Evolutionary conservation across 1,284 basidiomycete species (phyloP).

Genomic region (Heterobasidion irregulare): DNA sequence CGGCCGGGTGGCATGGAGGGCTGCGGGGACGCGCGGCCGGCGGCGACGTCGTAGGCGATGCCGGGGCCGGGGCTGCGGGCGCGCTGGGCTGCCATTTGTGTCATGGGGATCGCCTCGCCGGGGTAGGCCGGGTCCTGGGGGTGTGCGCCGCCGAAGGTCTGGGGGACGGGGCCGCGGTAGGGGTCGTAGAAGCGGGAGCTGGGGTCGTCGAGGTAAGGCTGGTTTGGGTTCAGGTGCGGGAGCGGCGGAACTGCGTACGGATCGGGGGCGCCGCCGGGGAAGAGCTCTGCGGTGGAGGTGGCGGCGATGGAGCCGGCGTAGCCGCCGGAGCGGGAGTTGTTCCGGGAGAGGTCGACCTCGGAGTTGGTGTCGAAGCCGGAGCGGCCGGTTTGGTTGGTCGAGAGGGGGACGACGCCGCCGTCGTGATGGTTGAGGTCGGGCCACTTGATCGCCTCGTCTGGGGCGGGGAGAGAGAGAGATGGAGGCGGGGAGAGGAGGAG

Average conservation of each 20-base stretch:
- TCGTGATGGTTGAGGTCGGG: constrained; percentile 70
- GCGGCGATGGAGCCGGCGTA: constrained; percentile 36
- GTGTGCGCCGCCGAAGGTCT: constrained; percentile 39
- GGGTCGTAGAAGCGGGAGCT: constrained; percentile 61
- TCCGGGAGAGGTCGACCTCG: constrained; percentile 45
- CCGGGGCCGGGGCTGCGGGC: constrained; percentile 36
- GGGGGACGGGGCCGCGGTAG: constrained; percentile 64
- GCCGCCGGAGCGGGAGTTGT: constrained; percentile 25
- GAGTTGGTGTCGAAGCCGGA: constrained; percentile 58
- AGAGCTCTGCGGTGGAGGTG: constrained; percentile 41
- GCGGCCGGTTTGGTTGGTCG: constrained; percentile 52
- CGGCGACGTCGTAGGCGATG: constrained; percentile 13
- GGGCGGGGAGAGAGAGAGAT: constrained; percentile 3
- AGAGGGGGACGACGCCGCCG: constrained; percentile 42
- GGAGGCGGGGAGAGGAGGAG: not conserved
- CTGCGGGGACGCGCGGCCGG: constrained; percentile 12
- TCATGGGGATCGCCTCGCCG: constrained; percentile 67
- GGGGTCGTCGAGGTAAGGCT: constrained; percentile 68
- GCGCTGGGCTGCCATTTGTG: constrained; percentile 43
- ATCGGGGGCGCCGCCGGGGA: constrained; percentile 35
- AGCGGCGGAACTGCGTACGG: constrained; percentile 79
- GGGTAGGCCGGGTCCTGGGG: constrained; percentile 2
- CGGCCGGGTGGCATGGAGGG: constrained; percentile 10
- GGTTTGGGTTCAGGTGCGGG: constrained; percentile 70
- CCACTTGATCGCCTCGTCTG: constrained; percentile 81